phyloP scores from a whole-genome alignment of 2,329 filamentous ascomycete genomes.

The Ascochyta rabiei region DNA sequence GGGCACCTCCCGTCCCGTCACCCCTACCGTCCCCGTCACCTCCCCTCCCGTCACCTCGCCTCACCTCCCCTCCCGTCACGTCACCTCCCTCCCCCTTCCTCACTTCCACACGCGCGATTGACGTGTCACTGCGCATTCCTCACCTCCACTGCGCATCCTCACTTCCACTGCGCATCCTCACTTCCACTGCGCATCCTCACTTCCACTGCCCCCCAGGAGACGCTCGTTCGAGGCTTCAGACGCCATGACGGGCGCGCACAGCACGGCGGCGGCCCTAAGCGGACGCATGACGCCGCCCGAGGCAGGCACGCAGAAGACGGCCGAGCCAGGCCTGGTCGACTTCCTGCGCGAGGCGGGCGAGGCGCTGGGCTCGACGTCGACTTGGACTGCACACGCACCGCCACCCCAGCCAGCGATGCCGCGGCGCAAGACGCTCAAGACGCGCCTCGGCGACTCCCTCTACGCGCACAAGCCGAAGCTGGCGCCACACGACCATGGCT shows the following conservation, averaged over 20 bases:
- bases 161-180: slow-evolving; percentile 24
- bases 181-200: slow-evolving; percentile 20
- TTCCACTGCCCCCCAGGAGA: slow-evolving; percentile 33
- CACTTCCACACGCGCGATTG: no score
- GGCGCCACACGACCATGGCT: slow-evolving; percentile 37
- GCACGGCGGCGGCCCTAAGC: slow-evolving; percentile 44
- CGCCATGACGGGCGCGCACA: slow-evolving; percentile 39
- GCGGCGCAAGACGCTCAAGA: slow-evolving; percentile 31
- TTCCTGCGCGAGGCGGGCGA: slow-evolving; percentile 51
- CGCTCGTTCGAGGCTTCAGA: slow-evolving; percentile 40
- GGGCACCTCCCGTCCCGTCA: no score
- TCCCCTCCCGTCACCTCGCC: neutral
- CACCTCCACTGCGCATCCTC: slow-evolving; percentile 23
- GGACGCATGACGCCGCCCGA: slow-evolving; percentile 31
- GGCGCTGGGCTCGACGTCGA: slow-evolving; percentile 32
- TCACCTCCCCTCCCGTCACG: neutral
- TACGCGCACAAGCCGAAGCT: slow-evolving; percentile 25
- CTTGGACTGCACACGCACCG: neutral
- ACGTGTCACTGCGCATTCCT: slow-evolving; percentile 18
- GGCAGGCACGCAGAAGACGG: slow-evolving; percentile 38
- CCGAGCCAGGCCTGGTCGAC: slow-evolving; percentile 51
- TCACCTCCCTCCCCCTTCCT: slow-evolving; percentile 1
- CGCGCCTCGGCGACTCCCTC: slow-evolving; percentile 30
- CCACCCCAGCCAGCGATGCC: slow-evolving; percentile 21
- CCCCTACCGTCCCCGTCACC: slow-evolving; percentile 14